Evolutionary conservation across 768 basidiomycete species (phyloP).

Genomic region (Kwoniella newhampshirensis): DNA sequence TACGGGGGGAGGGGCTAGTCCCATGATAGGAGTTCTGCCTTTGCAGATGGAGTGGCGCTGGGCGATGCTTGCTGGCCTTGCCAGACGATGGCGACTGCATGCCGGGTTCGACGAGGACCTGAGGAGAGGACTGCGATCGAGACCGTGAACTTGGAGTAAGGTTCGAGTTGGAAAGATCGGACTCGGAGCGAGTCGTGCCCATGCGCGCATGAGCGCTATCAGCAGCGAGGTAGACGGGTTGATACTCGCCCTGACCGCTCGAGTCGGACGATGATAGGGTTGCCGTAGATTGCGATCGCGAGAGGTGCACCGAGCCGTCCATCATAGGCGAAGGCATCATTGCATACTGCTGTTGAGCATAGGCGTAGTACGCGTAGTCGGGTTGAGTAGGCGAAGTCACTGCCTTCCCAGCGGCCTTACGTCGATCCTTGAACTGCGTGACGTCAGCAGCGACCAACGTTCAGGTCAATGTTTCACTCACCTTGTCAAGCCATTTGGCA

Average conservation of each 20-base stretch:
- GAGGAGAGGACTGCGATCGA: constrained; percentile 49
- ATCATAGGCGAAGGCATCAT: constrained; percentile 21
- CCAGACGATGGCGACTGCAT: constrained; percentile 42
- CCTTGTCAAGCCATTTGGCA: constrained; percentile 52
- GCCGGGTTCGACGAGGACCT: constrained; percentile 28
- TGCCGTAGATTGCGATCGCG: constrained; percentile 39
- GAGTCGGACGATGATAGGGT: constrained; percentile 41
- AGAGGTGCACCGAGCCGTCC: constrained; percentile 24
- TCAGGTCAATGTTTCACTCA: constrained; percentile 6
- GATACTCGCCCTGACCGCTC: constrained; percentile 31
- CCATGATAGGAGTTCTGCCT: constrained; percentile 51
- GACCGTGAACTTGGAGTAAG: constrained; percentile 34
- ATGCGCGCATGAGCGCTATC: constrained; percentile 27
- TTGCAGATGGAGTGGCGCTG: constrained; percentile 37
- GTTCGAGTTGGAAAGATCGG: constrained; percentile 31
- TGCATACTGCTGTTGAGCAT: constrained; percentile 20
- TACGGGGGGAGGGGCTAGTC: constrained; percentile 45
- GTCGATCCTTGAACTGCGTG: constrained; percentile 49
- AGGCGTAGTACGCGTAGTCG: constrained; percentile 21
- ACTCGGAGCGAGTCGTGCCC: constrained; percentile 28
- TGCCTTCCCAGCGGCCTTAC: constrained; percentile 41
- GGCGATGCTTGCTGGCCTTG: constrained; percentile 38
- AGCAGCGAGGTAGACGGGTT: constrained; percentile 14
- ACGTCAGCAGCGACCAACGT: constrained; percentile 16
- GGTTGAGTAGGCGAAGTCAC: constrained; percentile 27